Evolutionary conservation across 2,329 filamentous ascomycete species (phyloP), one percentile per base, ranked within the genome.

Genomic region (Corinectria fuckeliana): DNA sequence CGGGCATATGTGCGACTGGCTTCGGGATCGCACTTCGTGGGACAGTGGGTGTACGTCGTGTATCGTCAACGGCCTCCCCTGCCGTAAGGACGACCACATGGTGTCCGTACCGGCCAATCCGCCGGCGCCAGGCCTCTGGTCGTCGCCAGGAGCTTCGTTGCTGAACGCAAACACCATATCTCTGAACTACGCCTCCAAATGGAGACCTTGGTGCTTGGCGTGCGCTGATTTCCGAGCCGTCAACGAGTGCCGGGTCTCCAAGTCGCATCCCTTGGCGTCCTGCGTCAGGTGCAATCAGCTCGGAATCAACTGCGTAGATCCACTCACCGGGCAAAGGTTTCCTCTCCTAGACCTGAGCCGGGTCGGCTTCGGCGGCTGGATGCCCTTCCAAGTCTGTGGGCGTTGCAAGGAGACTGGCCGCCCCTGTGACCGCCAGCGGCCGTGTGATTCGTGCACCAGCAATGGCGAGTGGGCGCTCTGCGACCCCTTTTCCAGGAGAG

Each of bases 401-500:
- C 56, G 56, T 14, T 77, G 75, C 61, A 13, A 49, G 4, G 34
- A 52, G 1, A 64, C 39, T 6, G 60, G 60, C 3, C 45, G 68
- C 1, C 65, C 69, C 50, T 78, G 77, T 57, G 77, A 78, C 47
- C 71, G 72, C 1, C 74, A 75, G 52, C 69, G 75, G 18, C 77
- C 76, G 1, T 78, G 77, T 55, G 74, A 77, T 50, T 74, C 69
- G 4, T 78, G 77, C 64, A 54, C 61, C 10, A 18, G 50, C 7
- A 30, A 56, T 18, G 61, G 53, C 3, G 13, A 14, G 13, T 5
- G 25, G 1, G 0, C 32, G 3, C n/a, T 39, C 8, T 69, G 66
- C 39, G 62, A 56, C 18, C 3, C 28, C 3, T 38, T 38, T 18
- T 57, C 65, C 0, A 23, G 50, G 8, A 1, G 8, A 1, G 14